Percentiles rank a stretch among this genome's conserved stretches.
These are phyloP conservation scores for Epicoccum sorghinum DNA, from an alignment of 2,329 filamentous ascomycete species.

Conservation along the genomic window DNA sequence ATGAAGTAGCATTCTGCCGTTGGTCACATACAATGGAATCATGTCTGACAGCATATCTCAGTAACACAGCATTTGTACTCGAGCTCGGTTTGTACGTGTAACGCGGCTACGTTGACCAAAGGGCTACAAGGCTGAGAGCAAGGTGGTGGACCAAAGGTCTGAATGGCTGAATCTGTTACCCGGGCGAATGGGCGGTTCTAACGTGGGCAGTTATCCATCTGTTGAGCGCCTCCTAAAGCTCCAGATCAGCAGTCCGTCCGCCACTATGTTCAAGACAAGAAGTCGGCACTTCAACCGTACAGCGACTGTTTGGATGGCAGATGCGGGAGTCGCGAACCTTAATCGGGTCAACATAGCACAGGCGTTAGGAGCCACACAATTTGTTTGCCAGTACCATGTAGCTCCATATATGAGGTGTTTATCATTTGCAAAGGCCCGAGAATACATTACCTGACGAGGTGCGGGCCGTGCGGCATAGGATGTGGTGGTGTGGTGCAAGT, in stretches of 20 bases:
- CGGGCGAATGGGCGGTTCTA: constrained; percentile 12
- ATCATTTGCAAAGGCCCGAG: background rate
- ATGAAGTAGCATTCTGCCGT: background rate
- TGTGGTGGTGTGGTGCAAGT: background rate
- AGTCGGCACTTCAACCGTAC: background rate
- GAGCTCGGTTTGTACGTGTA: constrained; percentile 21
- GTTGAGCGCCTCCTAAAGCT: constrained; percentile 8
- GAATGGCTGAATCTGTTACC: constrained; percentile 1
- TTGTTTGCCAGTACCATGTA: background rate
- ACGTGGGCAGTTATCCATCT: background rate
- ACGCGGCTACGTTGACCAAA: constrained; percentile 9
- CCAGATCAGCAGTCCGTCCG: constrained; percentile 11
- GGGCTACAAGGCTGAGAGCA: constrained; percentile 22
- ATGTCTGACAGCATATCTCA: constrained; percentile 18
- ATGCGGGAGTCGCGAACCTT: background rate
- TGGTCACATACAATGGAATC: constrained; percentile 15
- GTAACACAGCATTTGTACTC: constrained; percentile 16
- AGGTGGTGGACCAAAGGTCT: constrained; percentile 4
- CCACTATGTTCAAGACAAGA: constrained; percentile 22
- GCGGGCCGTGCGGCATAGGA: background rate
- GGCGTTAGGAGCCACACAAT: background rate
- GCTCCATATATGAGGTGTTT: background rate
- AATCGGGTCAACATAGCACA: background rate
- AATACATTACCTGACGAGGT: background rate
- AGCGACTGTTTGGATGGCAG: background rate